Conservation (phyloP, 2,329 filamentous ascomycete genomes). For the Fusarium torulosum region DNA sequence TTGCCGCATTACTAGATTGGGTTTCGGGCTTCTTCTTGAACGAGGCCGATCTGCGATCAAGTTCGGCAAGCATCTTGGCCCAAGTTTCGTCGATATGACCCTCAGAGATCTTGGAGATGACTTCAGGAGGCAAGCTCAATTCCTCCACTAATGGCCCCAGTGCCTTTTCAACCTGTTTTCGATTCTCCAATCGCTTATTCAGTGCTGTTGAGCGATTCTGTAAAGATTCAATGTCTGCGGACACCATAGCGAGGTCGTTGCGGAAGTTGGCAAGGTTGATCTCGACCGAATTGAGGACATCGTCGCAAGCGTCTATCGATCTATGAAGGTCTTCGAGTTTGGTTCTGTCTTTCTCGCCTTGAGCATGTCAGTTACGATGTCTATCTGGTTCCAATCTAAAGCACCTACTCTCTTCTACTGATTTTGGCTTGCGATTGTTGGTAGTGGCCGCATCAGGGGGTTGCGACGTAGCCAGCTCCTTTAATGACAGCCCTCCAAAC, state of each 20-base stretch:
- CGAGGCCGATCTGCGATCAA: slow-evolving; percentile 81
- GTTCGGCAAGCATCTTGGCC: slow-evolving; percentile 83
- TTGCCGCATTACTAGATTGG: slow-evolving; percentile 77
- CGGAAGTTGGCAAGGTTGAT: slow-evolving; percentile 93
- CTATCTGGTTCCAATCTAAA: too few species aligned
- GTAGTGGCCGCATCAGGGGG: slow-evolving; percentile 33
- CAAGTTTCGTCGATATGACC: slow-evolving; percentile 91
- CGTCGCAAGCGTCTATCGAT: slow-evolving; percentile 91
- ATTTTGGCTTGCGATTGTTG: slow-evolving; percentile 66
- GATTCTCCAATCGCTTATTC: slow-evolving; percentile 87
- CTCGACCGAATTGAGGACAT: slow-evolving; percentile 93
- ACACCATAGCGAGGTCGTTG: slow-evolving; percentile 90
- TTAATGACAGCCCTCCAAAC: slow-evolving; percentile 82
- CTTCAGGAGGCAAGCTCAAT: slow-evolving; percentile 84
- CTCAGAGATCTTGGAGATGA: slow-evolving; percentile 87
- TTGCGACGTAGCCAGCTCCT: slow-evolving; percentile 71
- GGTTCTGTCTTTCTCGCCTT: slow-evolving; percentile 82
- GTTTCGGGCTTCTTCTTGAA: slow-evolving; percentile 76
- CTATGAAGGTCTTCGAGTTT: slow-evolving; percentile 92
- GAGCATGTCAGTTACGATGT: neutral
- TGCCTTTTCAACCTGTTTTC: slow-evolving; percentile 88
- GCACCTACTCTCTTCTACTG: slow-evolving; percentile 78
- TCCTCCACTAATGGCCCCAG: slow-evolving; percentile 92
- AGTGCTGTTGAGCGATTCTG: slow-evolving; percentile 87
- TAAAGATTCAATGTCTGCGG: slow-evolving; percentile 92